Conservation (phyloP, 176 grass and related monocot species). For the Cenchrus purpureus region DNA sequence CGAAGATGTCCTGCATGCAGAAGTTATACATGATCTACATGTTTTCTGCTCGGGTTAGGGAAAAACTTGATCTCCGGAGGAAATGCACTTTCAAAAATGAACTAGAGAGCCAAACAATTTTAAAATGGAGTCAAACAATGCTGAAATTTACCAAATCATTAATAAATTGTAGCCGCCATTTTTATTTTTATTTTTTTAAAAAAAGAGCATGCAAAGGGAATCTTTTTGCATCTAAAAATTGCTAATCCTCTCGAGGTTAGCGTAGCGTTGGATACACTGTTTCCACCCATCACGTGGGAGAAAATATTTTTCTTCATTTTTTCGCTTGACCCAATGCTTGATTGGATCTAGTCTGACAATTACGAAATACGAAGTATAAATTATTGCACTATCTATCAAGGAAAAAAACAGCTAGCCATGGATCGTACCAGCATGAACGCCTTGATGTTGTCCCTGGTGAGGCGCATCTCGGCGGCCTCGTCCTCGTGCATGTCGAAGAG, state of each 20-base stretch:
- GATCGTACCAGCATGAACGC: constrained; percentile 60
- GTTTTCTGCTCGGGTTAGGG: no score
- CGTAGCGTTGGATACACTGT: no score
- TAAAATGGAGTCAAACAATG: no score
- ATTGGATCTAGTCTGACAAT: background rate
- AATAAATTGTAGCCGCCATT: no score
- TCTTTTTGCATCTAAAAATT: background rate
- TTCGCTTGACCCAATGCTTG: background rate
- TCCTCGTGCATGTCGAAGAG: constrained; percentile 66
- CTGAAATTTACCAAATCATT: no score
- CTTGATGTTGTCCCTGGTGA: constrained; percentile 67
- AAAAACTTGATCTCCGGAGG: no score
- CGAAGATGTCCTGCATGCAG: constrained; percentile 61
- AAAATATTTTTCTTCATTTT: background rate
- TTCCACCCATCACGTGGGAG: background rate
- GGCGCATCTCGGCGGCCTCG: constrained; percentile 46
- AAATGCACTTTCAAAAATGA: no score
- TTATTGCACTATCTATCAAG: no score
- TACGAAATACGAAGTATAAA: background rate
- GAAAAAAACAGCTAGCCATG: background rate
- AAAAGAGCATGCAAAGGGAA: background rate
- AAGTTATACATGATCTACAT: no score
- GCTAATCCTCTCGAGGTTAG: background rate
- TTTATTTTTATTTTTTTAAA: no score
- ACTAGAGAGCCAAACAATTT: no score